Evolutionary conservation across 257 asterid genomes (phyloP), one percentile per base, ranked within the genome.

Genomic region (Rehmannia glutinosa): DNA sequence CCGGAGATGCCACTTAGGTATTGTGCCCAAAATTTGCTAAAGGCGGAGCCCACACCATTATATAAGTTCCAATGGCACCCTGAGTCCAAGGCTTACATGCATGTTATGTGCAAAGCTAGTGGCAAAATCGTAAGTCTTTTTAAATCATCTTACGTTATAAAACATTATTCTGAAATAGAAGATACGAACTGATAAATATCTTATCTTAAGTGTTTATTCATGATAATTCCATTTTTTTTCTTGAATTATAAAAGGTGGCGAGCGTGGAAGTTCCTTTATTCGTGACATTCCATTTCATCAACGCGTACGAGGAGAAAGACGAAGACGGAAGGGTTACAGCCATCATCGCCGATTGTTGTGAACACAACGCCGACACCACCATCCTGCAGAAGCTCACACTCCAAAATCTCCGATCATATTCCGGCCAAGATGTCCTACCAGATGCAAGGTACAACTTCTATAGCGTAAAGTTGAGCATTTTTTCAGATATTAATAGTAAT

Each of bases 1-100:
- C 99, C 99, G 52, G 98, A 94, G 75, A 94, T 94, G 99, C 84
- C 99, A 38, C 91, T 94, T 16, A 78, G 99, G 67, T 94, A 94
- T 69, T 94, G 97, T 73, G 91, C 91, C 0, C 86, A 77, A 46
- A 94, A 94, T 77, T 68, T 94, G 66, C 88, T 91, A 0, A 86
- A 75, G 73, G 97, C 99, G 0, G 98, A 94, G 85, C 99, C 99
- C 51, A 79, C 99, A 13, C 99, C 99, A 4, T 77, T 94, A 20
- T 94, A 67, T 45, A 94, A 94, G 88, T 94, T 94, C 70, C 56
- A 87, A 67, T 94, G 99, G 99, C 90, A 85, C 56, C 99, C 99
- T 0, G 62, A 86, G 1, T 91, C 97, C 16, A 91, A 83, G 70
- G 99, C 69, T 1, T 94, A 78, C 61, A 75, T 91, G 86, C 99